A percentile compares a stretch with the other conserved stretches of the same genome.
These are phyloP conservation scores for Cyberlindnera galapagoensis DNA, from an alignment of 805 yeast species.

Conservation along the genomic window DNA sequence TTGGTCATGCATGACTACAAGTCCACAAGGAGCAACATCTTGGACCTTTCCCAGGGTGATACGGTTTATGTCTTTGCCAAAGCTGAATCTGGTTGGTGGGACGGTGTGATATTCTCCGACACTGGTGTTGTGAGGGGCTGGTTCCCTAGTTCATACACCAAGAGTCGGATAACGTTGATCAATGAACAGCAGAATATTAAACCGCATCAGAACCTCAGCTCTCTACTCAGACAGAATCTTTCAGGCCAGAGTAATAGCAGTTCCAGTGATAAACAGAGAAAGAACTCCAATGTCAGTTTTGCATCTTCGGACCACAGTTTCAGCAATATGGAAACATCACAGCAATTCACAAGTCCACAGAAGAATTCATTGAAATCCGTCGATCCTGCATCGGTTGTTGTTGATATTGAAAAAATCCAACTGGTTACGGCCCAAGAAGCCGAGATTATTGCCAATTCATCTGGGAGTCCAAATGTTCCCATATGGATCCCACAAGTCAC, in stretches of 20 bases:
- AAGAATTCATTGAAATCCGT: neutral
- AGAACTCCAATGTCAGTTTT: conserved; percentile 44
- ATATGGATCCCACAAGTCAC: conserved; percentile 62
- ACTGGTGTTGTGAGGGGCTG: conserved; percentile 57
- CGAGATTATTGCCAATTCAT: conserved; percentile 30
- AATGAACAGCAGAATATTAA: conserved; percentile 7
- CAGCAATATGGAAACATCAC: conserved; percentile 6
- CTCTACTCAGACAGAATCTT: conserved; percentile 21
- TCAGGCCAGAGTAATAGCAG: no score
- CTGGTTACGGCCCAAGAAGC: conserved; percentile 31
- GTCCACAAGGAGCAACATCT: conserved; percentile 43
- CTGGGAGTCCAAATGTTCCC: conserved; percentile 30
- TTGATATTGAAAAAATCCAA: conserved; percentile 15
- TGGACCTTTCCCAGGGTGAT: conserved; percentile 58
- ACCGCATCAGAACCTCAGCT: conserved; percentile 8
- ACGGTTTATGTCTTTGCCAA: conserved; percentile 63
- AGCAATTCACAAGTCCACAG: neutral
- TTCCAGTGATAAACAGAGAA: conserved; percentile 28
- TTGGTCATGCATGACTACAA: conserved; percentile 51
- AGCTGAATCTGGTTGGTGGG: conserved; percentile 79
- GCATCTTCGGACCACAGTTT: conserved; percentile 26
- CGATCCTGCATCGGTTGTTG: conserved; percentile 8
- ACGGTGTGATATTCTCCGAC: conserved; percentile 45
- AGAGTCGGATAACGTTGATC: conserved; percentile 6
- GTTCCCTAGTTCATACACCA: conserved; percentile 68